phyloP scores from a whole-genome alignment of 768 basidiomycete species.

The Pleurotus tuber-regium region DNA sequence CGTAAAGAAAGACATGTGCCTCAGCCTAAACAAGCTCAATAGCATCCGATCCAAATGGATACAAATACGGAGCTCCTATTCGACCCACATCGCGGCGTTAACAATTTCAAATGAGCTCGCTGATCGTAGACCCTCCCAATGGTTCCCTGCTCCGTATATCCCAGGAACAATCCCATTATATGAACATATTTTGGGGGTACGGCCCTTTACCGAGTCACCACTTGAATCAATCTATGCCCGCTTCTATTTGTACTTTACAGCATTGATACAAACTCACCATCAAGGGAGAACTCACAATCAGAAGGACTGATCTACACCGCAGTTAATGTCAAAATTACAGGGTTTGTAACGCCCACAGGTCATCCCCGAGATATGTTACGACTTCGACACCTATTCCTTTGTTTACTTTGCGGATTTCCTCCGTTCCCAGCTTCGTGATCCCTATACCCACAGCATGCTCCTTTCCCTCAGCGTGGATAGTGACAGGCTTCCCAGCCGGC shows the following conservation, averaged over 20 bases:
- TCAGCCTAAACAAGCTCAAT: background rate
- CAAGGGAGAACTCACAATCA: background rate
- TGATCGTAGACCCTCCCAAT: no score
- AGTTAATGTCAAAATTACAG: conserved; percentile 38
- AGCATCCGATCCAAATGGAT: background rate
- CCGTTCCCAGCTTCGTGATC: conserved; percentile 74
- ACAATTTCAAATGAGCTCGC: background rate
- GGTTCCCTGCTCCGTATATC: no score
- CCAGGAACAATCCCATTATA: no score
- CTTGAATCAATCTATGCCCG: no score
- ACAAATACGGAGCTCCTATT: conserved; percentile 3
- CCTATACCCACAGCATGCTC: conserved; percentile 89
- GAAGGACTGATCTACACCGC: background rate
- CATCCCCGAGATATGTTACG: conserved; percentile 83
- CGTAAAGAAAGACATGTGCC: no score
- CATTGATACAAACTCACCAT: background rate
- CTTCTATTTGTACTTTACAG: no score
- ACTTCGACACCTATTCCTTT: conserved; percentile 91
- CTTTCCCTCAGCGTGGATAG: conserved; percentile 94
- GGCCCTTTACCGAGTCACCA: background rate
- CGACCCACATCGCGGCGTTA: conserved; percentile 2
- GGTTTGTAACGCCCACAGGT: conserved; percentile 72
- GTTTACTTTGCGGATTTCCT: conserved; percentile 87
- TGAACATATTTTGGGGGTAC: background rate
- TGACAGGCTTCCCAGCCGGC: conserved; percentile 75